Percentiles rank a stretch among this genome's conserved stretches.
These are phyloP conservation scores for Quercus berberidifolia DNA, from an alignment of 306 rosid species.

Conservation along the genomic window DNA sequence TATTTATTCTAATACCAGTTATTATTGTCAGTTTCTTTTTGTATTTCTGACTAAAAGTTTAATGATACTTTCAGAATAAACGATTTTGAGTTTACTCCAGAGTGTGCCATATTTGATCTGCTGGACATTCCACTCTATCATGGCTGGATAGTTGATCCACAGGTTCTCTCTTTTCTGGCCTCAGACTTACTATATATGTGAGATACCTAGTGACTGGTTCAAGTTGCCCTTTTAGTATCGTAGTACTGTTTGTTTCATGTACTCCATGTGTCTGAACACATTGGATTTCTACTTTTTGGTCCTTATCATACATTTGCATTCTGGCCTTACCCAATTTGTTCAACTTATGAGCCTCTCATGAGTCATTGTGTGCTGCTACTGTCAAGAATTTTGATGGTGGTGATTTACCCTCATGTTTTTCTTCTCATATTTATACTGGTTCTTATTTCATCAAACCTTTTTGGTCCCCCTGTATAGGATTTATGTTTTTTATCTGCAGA, in stretches of 20 bases:
- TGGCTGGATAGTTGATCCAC: slow-evolving; percentile 97
- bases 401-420: background rate
- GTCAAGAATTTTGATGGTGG: background rate
- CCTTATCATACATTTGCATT: background rate
- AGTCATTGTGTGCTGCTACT: background rate
- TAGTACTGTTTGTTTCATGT: background rate
- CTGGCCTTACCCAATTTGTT: background rate
- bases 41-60: slow-evolving; percentile 25
- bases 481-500: no score
- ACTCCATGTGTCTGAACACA: background rate
- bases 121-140: slow-evolving; percentile 95
- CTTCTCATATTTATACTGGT: background rate
- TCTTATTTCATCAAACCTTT: background rate
- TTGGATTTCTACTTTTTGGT: slow-evolving; percentile 2
- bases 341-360: background rate
- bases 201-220: background rate
- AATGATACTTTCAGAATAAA: slow-evolving; percentile 58
- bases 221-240: background rate
- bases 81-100: slow-evolving; percentile 97
- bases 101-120: slow-evolving; percentile 96
- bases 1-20: slow-evolving; percentile 8
- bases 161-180: slow-evolving; percentile 52
- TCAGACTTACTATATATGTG: slow-evolving; percentile 3
- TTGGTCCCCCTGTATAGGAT: background rate
- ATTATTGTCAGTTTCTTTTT: slow-evolving; percentile 20